A percentile compares a stretch with the other conserved stretches of the same genome.
phyloP scores from a whole-genome alignment of 169 alveolate species.

The Eimeria acervulina region DNA sequence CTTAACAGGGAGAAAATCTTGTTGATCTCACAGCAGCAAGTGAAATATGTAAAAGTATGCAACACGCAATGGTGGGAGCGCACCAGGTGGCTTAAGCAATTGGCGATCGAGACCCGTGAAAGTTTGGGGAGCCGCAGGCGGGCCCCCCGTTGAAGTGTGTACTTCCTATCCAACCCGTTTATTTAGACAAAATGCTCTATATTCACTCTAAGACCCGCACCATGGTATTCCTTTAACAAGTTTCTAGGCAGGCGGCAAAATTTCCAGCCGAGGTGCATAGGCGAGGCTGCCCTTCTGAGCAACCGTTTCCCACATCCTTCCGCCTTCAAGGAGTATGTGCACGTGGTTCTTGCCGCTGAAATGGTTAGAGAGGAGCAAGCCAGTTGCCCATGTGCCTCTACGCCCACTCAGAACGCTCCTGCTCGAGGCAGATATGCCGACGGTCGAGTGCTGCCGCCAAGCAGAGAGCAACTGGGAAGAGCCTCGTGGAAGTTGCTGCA shows the following conservation, averaged over 20 bases:
- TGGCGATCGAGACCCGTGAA: slow-evolving; percentile 28
- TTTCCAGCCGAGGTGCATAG: background rate
- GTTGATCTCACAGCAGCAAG: background rate
- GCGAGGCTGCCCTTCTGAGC: background rate
- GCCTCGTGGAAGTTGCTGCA: slow-evolving; percentile 92
- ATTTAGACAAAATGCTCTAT: background rate
- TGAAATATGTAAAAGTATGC: background rate
- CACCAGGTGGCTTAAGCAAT: background rate
- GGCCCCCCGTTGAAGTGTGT: slow-evolving; percentile 30
- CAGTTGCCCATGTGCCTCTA: slow-evolving; percentile 12
- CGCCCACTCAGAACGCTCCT: background rate
- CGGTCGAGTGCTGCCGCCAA: slow-evolving; percentile 87
- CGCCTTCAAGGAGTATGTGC: background rate
- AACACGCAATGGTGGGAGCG: background rate
- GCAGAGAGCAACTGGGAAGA: slow-evolving; percentile 90
- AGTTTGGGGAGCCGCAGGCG: background rate
- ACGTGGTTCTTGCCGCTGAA: background rate
- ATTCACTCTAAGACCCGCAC: background rate
- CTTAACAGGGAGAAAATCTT: background rate
- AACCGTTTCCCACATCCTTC: background rate
- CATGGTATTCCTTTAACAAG: background rate
- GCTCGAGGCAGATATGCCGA: background rate
- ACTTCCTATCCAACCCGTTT: background rate
- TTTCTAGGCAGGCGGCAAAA: background rate
- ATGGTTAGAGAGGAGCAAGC: background rate